phyloP scores from a whole-genome alignment of 2,329 filamentous ascomycete genomes.

The Curvularia eragrostidis region DNA sequence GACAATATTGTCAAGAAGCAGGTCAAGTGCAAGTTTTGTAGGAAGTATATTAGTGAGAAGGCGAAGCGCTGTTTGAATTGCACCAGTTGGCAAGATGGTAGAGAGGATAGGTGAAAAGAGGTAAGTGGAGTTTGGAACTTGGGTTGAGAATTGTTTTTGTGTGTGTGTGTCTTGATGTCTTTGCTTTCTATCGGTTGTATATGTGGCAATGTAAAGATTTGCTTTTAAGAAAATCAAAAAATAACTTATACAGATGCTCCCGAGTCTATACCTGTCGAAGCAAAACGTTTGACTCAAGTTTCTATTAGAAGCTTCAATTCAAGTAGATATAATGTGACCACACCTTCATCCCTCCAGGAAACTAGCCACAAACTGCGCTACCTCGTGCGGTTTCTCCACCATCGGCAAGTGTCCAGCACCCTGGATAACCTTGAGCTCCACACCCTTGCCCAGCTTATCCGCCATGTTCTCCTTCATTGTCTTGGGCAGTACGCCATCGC shows the following conservation, averaged over 20 bases:
- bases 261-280: too few species aligned
- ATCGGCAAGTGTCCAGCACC: constrained; percentile 82
- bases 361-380: constrained; percentile 67
- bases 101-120: constrained; percentile 53
- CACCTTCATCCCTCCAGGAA: constrained; percentile 50
- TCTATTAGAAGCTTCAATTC: too few species aligned
- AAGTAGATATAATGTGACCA: too few species aligned
- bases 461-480: constrained; percentile 79
- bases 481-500: constrained; percentile 76
- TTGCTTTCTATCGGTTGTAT: neutral
- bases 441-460: constrained; percentile 52
- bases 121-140: neutral
- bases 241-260: too few species aligned
- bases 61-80: constrained; percentile 65
- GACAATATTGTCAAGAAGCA: constrained; percentile 75
- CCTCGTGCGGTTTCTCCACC: constrained; percentile 74
- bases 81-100: constrained; percentile 64
- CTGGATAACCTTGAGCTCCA: constrained; percentile 69
- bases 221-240: too few species aligned
- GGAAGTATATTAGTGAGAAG: constrained; percentile 68
- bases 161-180: neutral
- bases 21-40: constrained; percentile 72
- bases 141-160: neutral
- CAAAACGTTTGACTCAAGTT: too few species aligned
- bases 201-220: neutral